Conservation (phyloP, 2,329 filamentous ascomycete genomes). For the Ilyonectria destructans region DNA sequence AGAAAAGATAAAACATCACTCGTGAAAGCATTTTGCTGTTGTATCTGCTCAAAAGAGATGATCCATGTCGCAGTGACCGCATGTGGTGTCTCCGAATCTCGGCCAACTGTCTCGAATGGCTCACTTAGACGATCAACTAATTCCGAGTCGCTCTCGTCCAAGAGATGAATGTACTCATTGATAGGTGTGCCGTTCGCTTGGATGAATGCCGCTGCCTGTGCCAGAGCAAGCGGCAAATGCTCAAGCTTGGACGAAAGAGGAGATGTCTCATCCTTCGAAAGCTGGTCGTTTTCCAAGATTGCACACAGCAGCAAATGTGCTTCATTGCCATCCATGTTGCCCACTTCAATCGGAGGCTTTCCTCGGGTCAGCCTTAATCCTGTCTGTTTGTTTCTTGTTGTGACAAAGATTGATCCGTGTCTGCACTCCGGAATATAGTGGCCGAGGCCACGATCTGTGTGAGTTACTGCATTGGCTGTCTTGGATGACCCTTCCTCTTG, state of each 20-base stretch:
- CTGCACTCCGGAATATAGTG: conserved; percentile 49
- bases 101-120: conserved; percentile 48
- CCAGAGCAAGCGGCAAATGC: conserved; percentile 53
- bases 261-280: neutral
- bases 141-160: conserved; percentile 39
- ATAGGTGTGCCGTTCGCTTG: conserved; percentile 45
- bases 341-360: conserved; percentile 44
- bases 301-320: conserved; percentile 44
- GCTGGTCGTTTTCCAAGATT: conserved; percentile 29
- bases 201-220: conserved; percentile 54
- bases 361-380: conserved; percentile 46
- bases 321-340: conserved; percentile 50
- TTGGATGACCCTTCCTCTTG: neutral
- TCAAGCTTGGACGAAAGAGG: conserved; percentile 49
- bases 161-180: conserved; percentile 46
- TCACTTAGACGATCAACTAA: conserved; percentile 47
- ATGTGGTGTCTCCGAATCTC: conserved; percentile 46
- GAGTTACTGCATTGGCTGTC: neutral
- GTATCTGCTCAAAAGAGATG: conserved; percentile 55
- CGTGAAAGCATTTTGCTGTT: conserved; percentile 42
- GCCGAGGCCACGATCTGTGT: rapidly evolving
- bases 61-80: conserved; percentile 50
- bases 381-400: conserved; percentile 55
- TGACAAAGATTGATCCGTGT: conserved; percentile 53
- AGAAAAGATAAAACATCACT: conserved; percentile 53